These are phyloP conservation scores for Picochlorum costavermella DNA, from an alignment of 139 green algal species.

Conservation along the genomic window DNA sequence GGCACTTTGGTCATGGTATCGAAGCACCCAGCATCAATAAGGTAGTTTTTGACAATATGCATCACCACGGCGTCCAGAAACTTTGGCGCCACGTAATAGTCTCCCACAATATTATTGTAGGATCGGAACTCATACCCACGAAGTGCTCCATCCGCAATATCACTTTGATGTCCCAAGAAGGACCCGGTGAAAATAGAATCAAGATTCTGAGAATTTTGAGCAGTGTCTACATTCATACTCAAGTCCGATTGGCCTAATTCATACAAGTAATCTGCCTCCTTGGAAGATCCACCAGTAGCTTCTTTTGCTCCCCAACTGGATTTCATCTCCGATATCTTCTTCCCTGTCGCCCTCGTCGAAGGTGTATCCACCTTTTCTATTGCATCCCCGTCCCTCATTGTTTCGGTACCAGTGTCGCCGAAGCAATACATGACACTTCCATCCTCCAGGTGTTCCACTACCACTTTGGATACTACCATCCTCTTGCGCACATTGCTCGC, in stretches of 20 bases:
- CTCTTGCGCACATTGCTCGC: slow-evolving; percentile 5
- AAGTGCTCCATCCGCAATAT: slow-evolving; percentile 70
- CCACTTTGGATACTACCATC: slow-evolving; percentile 3
- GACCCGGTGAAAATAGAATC: slow-evolving; percentile 61
- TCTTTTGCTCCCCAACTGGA: slow-evolving; percentile 51
- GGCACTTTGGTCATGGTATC: slow-evolving; percentile 22
- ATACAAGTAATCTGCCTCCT: slow-evolving; percentile 44
- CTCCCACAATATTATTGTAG: slow-evolving; percentile 64
- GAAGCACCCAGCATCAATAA: slow-evolving; percentile 50
- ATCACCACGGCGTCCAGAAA: slow-evolving; percentile 69
- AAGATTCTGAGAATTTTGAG: slow-evolving; percentile 31
- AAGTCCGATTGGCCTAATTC: slow-evolving; percentile 34
- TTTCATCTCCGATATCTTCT: background rate
- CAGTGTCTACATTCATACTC: slow-evolving; percentile 36
- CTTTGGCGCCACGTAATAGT: slow-evolving; percentile 75
- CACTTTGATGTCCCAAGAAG: slow-evolving; percentile 52
- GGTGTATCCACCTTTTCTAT: no score
- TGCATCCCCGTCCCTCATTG: background rate
- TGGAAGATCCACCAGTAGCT: slow-evolving; percentile 21
- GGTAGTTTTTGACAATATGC: slow-evolving; percentile 85
- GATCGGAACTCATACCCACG: slow-evolving; percentile 52
- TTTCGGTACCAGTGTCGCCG: background rate
- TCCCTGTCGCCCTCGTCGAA: background rate
- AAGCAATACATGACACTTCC: slow-evolving; percentile 8
- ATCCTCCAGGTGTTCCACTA: background rate